A percentile compares a stretch with the other conserved stretches of the same genome.
Evolutionary conservation across 2,329 filamentous ascomycete genomes (phyloP).

Genomic region (Beauveria caledonica): DNA sequence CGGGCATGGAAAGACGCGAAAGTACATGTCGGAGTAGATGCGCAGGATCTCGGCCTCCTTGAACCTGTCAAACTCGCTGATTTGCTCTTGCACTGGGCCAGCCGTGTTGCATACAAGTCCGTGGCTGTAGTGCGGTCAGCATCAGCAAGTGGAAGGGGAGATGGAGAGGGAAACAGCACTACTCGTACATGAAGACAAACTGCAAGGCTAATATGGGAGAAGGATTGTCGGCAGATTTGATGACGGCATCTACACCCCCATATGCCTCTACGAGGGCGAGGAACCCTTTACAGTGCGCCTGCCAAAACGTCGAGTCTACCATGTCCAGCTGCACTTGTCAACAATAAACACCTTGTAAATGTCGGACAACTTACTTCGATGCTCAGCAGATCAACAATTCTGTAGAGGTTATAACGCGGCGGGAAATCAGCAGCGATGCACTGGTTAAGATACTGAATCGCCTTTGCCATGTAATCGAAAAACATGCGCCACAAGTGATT

Average conservation of each 20-base stretch:
- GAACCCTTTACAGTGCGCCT: not conserved
- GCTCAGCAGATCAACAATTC: conserved; percentile 1
- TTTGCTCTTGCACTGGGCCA: not conserved
- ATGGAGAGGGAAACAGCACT: too few relatives aligned
- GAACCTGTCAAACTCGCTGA: not conserved
- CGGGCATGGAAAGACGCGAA: not conserved
- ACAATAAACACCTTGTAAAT: not conserved
- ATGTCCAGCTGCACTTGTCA: not conserved
- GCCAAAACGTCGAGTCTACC: not conserved
- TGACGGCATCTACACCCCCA: not conserved
- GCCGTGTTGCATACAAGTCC: not conserved
- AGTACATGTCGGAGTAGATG: not conserved
- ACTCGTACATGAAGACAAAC: not conserved
- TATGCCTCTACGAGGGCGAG: not conserved
- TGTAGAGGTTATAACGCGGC: not conserved
- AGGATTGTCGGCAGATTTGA: not conserved
- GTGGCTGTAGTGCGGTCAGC: not conserved
- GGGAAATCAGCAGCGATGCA: not conserved
- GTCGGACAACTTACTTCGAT: not conserved
- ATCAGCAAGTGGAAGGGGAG: too few relatives aligned
- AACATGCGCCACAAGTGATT: not conserved
- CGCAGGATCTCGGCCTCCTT: not conserved
- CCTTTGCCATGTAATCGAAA: not conserved
- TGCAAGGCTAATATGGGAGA: not conserved
- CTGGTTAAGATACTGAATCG: not conserved